A percentile compares a stretch with the other conserved stretches of the same genome.
phyloP scores from a whole-genome alignment of 768 basidiomycete species.

The Hemileccinum rubropunctum region DNA sequence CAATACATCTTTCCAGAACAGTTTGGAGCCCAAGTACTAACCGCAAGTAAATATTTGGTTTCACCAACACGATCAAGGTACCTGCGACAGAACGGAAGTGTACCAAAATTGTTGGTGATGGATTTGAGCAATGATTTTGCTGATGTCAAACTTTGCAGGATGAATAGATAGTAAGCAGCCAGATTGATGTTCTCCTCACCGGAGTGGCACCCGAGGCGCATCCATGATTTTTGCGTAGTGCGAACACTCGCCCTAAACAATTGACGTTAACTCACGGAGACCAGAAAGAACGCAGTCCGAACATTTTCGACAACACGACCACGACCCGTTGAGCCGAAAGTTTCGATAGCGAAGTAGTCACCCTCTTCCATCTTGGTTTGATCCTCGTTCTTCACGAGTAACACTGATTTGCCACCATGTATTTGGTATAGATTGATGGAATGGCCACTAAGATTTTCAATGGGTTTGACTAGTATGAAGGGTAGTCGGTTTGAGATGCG shows the following conservation, averaged over 20 bases:
- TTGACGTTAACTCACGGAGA: constrained; percentile 1
- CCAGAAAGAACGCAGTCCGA: constrained; percentile 15
- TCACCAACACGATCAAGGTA: constrained; percentile 93
- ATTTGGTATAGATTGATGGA: constrained; percentile 89
- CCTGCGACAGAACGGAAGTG: constrained; percentile 91
- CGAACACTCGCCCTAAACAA: constrained; percentile 78
- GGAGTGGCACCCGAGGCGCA: constrained; percentile 69
- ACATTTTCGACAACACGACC: constrained; percentile 86
- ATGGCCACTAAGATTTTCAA: constrained; percentile 92
- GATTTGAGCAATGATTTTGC: constrained; percentile 83
- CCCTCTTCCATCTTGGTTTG: constrained; percentile 99
- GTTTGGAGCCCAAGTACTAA: constrained; percentile 34
- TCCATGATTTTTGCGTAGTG: constrained; percentile 82
- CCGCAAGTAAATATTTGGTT: constrained; percentile 89
- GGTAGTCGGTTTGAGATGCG: not conserved
- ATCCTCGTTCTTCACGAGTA: constrained; percentile 86
- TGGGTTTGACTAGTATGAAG: constrained; percentile 75
- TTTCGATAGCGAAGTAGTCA: constrained; percentile 98
- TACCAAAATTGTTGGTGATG: constrained; percentile 92
- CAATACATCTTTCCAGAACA: not conserved
- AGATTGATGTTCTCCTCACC: constrained; percentile 43
- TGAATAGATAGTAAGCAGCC: not conserved
- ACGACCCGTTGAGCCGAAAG: constrained; percentile 95
- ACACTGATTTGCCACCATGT: constrained; percentile 90
- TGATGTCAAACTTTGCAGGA: constrained; percentile 63